These are phyloP conservation scores for bread wheat (Triticum aestivum) DNA, from an alignment of 176 grass and related monocot genomes.

Conservation along the genomic window DNA sequence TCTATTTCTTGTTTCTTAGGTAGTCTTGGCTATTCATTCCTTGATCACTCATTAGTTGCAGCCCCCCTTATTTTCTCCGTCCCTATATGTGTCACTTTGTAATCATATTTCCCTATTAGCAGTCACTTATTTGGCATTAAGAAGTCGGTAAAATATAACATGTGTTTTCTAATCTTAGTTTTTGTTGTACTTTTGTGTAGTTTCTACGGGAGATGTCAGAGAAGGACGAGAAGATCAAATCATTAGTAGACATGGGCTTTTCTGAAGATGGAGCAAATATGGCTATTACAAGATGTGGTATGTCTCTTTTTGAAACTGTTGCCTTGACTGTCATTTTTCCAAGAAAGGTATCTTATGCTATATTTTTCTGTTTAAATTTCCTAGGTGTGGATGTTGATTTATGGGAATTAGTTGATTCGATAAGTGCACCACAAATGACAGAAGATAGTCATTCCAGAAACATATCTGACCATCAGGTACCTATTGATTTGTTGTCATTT, in stretches of 20 bases:
- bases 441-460: constrained; percentile 16
- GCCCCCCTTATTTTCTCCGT: not conserved
- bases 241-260: constrained; percentile 77
- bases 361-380: constrained; percentile 16
- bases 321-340: not conserved
- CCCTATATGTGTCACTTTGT: not conserved
- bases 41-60: not conserved
- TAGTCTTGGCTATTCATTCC: not conserved
- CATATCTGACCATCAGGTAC: constrained; percentile 45
- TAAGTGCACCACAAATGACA: constrained; percentile 55
- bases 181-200: constrained; percentile 32
- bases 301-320: constrained; percentile 17
- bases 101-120: not conserved
- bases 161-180: constrained; percentile 4
- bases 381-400: constrained; percentile 62
- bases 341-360: not conserved
- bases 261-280: not conserved
- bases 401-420: constrained; percentile 60
- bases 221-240: constrained; percentile 47
- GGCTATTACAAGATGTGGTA: constrained; percentile 84
- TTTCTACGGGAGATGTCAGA: constrained; percentile 64
- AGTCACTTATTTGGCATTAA: not conserved
- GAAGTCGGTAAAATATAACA: not conserved
- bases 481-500: not conserved
- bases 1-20: not conserved